A percentile compares a stretch with the other conserved stretches of the same genome.
phyloP scores from a whole-genome alignment of 2,329 filamentous ascomycete species.

The Didymella pinodella region DNA sequence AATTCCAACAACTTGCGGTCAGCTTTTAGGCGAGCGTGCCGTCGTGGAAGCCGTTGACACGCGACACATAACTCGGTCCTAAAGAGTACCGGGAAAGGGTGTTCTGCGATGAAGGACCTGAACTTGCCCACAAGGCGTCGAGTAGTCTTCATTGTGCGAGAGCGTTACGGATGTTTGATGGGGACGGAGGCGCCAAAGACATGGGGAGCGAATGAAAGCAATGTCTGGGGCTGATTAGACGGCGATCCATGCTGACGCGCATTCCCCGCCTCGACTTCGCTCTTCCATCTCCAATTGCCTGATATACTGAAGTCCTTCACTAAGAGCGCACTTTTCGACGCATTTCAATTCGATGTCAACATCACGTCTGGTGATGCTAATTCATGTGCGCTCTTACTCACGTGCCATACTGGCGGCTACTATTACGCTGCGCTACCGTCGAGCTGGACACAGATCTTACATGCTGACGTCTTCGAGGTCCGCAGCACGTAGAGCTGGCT shows the following conservation, averaged over 20 bases:
- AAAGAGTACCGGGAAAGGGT: neutral
- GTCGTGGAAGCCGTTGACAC: neutral
- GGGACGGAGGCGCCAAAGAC: neutral
- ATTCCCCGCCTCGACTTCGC: slow-evolving; percentile 2
- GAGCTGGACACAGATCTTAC: neutral
- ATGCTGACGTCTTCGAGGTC: neutral
- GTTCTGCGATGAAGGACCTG: too few species aligned
- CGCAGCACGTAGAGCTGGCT: neutral
- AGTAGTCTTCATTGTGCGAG: neutral
- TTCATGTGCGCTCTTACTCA: too few species aligned
- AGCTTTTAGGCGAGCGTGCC: slow-evolving; percentile 11
- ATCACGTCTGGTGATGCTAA: too few species aligned
- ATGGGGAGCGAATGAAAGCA: neutral
- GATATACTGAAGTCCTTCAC: too few species aligned
- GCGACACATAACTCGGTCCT: neutral
- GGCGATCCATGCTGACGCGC: neutral
- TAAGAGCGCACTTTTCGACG: too few species aligned
- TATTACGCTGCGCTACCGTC: too few species aligned
- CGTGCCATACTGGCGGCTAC: too few species aligned
- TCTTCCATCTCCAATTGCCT: neutral
- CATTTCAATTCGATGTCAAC: too few species aligned
- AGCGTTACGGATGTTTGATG: neutral
- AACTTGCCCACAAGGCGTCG: neutral
- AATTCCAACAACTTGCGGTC: slow-evolving; percentile 2
- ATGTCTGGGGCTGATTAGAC: neutral